Evolutionary conservation across 2,329 filamentous ascomycete genomes (phyloP), one percentile per base, ranked within the genome.

Genomic region (Clarireedia homoeocarpa): DNA sequence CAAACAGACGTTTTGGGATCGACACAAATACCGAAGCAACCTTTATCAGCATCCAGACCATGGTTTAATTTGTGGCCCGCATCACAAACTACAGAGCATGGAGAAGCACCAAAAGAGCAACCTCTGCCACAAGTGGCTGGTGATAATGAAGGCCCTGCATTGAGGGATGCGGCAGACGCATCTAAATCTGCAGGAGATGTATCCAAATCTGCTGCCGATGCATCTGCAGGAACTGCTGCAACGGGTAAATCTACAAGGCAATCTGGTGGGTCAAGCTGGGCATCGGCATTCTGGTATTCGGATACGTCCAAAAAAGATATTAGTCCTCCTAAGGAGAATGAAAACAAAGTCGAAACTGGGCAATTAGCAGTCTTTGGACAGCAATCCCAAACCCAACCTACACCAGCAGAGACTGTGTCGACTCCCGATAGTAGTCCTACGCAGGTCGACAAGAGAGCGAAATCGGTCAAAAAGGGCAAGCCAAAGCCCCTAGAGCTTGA

Each of bases 281-380:
- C 85, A 23, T 55, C 53, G 53, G 53, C 53, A 0, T 91, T 92
- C 62, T 92, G 88, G 88, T 89, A 85, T 14, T 81, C 65, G 5
- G 64, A 68, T 4, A 63, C 66, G 5, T 58, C 61, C 27, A 64
- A 69, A 30, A 69, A 70, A 45, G 49, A 64, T 17, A 39, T 24
- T 2, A 58, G 58, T 34, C 9, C 51, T 45, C 20, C 48, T 15
- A 56, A 52, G 26, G 57, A 52, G 26, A 53, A 42, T 10, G 9
- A 10, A 7, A 53, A 51, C 17, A 39, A 56, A 5, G 53, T 63
- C 36, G 62, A 65, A 27, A 30, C 54, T 42, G 66, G 75, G 24
- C 74, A 78, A 64, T 71, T 85, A 47, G 83, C 82, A 4, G 75
- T 85, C 51, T 75, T 81, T 59, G 74, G 80, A 36, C 74, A 84